Conservation (phyloP, 2,329 filamentous ascomycete species). For the Verticillium nonalfalfae region DNA sequence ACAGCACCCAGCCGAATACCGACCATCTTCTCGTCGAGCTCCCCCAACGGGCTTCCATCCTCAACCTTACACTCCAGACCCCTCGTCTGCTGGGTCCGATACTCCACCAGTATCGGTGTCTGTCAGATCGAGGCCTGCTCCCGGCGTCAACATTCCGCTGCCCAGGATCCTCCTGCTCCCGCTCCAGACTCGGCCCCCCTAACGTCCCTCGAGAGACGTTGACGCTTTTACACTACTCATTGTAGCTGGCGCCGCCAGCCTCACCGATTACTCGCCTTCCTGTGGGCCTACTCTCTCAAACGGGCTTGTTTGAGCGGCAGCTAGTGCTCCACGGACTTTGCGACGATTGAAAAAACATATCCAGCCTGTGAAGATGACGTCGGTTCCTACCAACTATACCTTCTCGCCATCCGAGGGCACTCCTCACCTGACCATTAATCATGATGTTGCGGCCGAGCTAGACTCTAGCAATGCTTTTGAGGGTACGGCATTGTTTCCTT, state of each 20-base stretch:
- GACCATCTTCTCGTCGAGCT: not conserved
- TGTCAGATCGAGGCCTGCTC: slow-evolving; percentile 56
- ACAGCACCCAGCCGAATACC: slow-evolving; percentile 33
- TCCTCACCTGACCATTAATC: slow-evolving; percentile 93
- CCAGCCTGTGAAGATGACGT: slow-evolving; percentile 56
- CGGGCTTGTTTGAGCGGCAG: slow-evolving; percentile 97
- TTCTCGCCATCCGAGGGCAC: slow-evolving; percentile 77
- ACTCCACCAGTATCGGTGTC: slow-evolving; percentile 81
- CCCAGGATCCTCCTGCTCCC: slow-evolving; percentile 75
- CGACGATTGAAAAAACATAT: slow-evolving; percentile 4
- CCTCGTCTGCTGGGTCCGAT: slow-evolving; percentile 80
- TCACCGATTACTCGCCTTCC: slow-evolving; percentile 53
- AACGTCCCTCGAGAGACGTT: slow-evolving; percentile 73
- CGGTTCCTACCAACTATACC: slow-evolving; percentile 74
- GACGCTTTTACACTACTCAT: slow-evolving; percentile 24
- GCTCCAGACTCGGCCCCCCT: slow-evolving; percentile 82
- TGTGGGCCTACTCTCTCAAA: slow-evolving; percentile 98
- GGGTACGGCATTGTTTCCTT: slow-evolving; percentile 41
- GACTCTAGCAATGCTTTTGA: slow-evolving; percentile 97
- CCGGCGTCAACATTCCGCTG: slow-evolving; percentile 80
- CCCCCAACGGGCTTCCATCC: slow-evolving; percentile 6
- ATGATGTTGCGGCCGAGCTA: slow-evolving; percentile 84
- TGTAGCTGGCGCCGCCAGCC: slow-evolving; percentile 90
- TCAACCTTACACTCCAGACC: slow-evolving; percentile 34
- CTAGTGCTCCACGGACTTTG: slow-evolving; percentile 82